phyloP scores from a whole-genome alignment of 73 alveolate species.

The Paraurostyla sp. region DNA sequence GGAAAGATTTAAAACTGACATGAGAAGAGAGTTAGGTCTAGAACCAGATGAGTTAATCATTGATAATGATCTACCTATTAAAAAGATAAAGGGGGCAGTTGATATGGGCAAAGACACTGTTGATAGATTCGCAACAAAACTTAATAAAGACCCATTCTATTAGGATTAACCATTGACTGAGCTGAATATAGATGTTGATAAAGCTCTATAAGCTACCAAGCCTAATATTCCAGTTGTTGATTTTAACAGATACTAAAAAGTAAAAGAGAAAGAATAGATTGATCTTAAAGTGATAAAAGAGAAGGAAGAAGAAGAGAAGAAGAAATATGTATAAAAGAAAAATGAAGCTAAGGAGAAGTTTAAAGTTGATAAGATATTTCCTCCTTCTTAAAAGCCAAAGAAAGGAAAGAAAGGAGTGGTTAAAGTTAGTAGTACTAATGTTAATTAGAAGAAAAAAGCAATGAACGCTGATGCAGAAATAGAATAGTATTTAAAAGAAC shows the following conservation, averaged over 20 bases:
- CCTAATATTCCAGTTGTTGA: constrained; percentile 74
- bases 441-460: not conserved
- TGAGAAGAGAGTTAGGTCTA: not conserved
- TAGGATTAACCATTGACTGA: constrained; percentile 67
- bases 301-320: not conserved
- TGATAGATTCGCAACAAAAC: constrained; percentile 65
- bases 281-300: constrained; percentile 6
- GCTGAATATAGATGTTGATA: constrained; percentile 60
- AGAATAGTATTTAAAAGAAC: constrained; percentile 40
- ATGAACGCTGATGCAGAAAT: constrained; percentile 53
- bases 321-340: not conserved
- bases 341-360: constrained; percentile 15
- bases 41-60: constrained; percentile 49
- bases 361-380: constrained; percentile 39
- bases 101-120: constrained; percentile 65
- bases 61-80: constrained; percentile 23
- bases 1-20: constrained; percentile 35
- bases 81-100: constrained; percentile 70
- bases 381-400: not conserved
- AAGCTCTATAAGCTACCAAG: constrained; percentile 69
- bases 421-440: constrained; percentile 4
- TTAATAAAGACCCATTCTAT: constrained; percentile 65
- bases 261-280: constrained; percentile 2
- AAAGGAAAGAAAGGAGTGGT: constrained; percentile 15
- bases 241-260: constrained; percentile 54